These are phyloP conservation scores for Lepidium sativum DNA, from an alignment of 345 rosid genomes.

Conservation along the genomic window DNA sequence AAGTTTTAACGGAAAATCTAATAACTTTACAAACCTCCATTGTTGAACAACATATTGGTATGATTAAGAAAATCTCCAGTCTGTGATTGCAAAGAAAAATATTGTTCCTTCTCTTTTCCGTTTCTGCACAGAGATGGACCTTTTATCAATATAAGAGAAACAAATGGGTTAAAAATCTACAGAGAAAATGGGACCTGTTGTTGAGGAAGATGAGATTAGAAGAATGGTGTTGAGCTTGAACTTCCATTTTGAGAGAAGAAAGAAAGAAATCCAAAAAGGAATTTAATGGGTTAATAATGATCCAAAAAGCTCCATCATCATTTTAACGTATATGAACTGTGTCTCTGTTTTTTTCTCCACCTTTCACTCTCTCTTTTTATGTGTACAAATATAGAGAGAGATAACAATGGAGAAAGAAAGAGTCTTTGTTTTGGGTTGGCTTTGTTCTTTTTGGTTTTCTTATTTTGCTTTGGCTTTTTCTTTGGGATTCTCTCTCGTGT, in stretches of 20 bases:
- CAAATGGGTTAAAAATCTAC: not conserved
- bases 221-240: no score
- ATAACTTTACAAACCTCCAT: slow-evolving; percentile 3
- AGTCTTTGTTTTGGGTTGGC: slow-evolving; percentile 5
- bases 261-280: no score
- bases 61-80: slow-evolving; percentile 12
- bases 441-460: no score
- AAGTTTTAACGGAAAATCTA: no score
- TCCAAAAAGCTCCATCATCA: not conserved
- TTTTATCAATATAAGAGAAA: not conserved
- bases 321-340: slow-evolving; percentile 3
- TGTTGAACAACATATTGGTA: slow-evolving; percentile 2
- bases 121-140: slow-evolving; percentile 32
- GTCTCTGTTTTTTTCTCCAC: not conserved
- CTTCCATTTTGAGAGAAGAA: no score
- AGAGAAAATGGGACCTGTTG: no score
- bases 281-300: not conserved
- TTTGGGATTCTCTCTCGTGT: slow-evolving; percentile 19
- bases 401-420: not conserved
- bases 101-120: slow-evolving; percentile 45
- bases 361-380: not conserved
- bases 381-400: not conserved
- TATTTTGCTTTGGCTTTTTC: slow-evolving; percentile 26
- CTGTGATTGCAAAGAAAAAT: slow-evolving; percentile 32
- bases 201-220: no score